Evolutionary conservation across 192 early-diverging fungal species (phyloP).

Genomic region (Radiomyces spectabilis): DNA sequence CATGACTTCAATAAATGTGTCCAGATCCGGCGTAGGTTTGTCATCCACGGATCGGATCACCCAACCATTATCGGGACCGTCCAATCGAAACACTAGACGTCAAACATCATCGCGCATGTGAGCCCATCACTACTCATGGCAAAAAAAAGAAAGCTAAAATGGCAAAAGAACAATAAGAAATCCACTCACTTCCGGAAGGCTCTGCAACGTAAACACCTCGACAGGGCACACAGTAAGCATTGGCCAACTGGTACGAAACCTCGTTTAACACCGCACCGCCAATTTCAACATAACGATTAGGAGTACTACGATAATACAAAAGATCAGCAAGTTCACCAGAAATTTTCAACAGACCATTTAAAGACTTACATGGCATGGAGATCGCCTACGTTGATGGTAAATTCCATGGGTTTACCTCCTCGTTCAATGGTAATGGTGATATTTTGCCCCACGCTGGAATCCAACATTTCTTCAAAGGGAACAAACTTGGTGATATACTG

Average conservation of each 20-base stretch:
- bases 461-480: conserved; percentile 63
- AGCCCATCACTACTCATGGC: too few species aligned
- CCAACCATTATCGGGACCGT: conserved; percentile 65
- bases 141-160: too few species aligned
- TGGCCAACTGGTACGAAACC: conserved; percentile 68
- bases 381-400: conserved; percentile 54
- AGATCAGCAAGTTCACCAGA: conserved; percentile 31
- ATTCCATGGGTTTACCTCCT: conserved; percentile 59
- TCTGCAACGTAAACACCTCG: conserved; percentile 75
- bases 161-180: too few species aligned
- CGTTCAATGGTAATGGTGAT: conserved; percentile 57
- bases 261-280: conserved; percentile 74
- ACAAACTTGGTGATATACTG: conserved; percentile 77
- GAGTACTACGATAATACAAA: conserved; percentile 38
- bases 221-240: conserved; percentile 58
- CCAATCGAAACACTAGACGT: conserved; percentile 59
- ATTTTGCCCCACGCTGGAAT: conserved; percentile 55
- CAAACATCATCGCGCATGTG: too few species aligned
- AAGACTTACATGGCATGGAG: conserved; percentile 56
- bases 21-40: conserved; percentile 62
- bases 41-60: conserved; percentile 71
- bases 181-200: conserved; percentile 40
- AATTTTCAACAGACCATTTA: conserved; percentile 6
- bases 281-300: conserved; percentile 77
- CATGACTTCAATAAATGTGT: conserved; percentile 72